These are phyloP conservation scores for Blastobotrys malaysiensis DNA, from an alignment of 1,139 yeast genomes.

Conservation along the genomic window DNA sequence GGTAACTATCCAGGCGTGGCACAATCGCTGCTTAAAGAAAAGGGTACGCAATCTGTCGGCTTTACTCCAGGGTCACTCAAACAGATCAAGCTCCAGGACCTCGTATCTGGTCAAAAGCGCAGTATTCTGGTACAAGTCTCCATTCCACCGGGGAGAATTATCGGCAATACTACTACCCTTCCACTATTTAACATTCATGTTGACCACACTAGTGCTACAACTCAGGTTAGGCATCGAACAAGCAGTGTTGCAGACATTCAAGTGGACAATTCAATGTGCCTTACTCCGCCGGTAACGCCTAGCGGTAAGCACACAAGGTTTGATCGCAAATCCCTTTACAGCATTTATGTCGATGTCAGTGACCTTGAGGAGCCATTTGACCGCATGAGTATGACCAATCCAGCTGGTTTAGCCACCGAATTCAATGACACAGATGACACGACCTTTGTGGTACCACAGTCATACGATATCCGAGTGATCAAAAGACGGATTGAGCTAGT, in stretches of 20 bases:
- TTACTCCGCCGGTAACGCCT: slow-evolving; percentile 1
- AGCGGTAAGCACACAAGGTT: not conserved
- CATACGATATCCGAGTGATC: slow-evolving; percentile 18
- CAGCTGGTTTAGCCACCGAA: not conserved
- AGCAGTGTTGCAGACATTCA: not conserved
- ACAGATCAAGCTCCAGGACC: slow-evolving; percentile 16
- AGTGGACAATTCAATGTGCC: slow-evolving; percentile 2
- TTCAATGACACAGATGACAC: not conserved
- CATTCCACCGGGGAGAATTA: slow-evolving; percentile 12
- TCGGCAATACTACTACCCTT: not conserved
- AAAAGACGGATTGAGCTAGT: slow-evolving; percentile 23
- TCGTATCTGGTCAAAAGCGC: slow-evolving; percentile 19
- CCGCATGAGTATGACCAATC: not conserved
- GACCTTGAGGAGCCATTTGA: not conserved
- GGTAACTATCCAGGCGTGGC: slow-evolving; percentile 13
- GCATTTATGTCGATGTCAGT: not conserved
- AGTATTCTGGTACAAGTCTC: slow-evolving; percentile 21
- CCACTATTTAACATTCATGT: not conserved
- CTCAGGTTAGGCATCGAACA: not conserved
- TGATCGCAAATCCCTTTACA: not conserved
- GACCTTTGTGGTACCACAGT: not conserved
- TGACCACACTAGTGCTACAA: not conserved
- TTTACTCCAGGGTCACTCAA: slow-evolving; percentile 7
- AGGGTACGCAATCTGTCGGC: slow-evolving; percentile 1
- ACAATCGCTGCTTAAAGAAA: slow-evolving; percentile 10